These are phyloP conservation scores for Pythium aquatile DNA, from an alignment of 352 stramenopile species.

Conservation along the genomic window DNA sequence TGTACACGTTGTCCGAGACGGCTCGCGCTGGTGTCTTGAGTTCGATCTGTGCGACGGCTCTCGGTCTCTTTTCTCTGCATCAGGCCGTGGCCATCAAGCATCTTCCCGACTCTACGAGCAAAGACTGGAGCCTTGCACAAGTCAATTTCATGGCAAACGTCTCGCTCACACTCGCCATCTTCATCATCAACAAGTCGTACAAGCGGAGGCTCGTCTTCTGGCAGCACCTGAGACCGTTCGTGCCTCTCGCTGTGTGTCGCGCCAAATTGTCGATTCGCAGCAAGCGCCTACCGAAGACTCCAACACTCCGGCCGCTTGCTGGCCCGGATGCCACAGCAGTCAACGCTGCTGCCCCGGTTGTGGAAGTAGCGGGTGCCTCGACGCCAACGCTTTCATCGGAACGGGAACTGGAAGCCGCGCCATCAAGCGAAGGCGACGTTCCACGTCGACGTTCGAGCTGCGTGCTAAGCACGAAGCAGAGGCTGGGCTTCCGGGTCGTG, in stretches of 20 bases:
- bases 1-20: conserved; percentile 18
- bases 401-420: not conserved
- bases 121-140: conserved; percentile 18
- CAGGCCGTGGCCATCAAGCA: not conserved
- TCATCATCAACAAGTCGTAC: conserved; percentile 29
- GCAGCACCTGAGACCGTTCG: conserved; percentile 5
- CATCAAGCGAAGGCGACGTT: not conserved
- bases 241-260: conserved; percentile 18
- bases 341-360: not conserved
- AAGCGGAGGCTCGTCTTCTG: conserved; percentile 21
- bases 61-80: conserved; percentile 11
- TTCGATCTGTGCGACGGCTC: conserved; percentile 6
- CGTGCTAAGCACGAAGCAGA: not conserved
- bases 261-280: conserved; percentile 13
- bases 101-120: not conserved
- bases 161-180: conserved; percentile 24
- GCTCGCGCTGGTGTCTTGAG: conserved; percentile 10
- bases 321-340: not conserved
- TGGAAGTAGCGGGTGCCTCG: not conserved
- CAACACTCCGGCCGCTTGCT: not conserved
- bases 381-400: not conserved
- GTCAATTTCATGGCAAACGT: conserved; percentile 28
- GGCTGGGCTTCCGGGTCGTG: conserved; percentile 17
- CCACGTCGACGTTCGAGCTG: conserved; percentile 7
- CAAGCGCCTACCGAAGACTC: not conserved